Evolutionary conservation across 305 asterid species (phyloP).

Genomic region (Nicotiana rustica): DNA sequence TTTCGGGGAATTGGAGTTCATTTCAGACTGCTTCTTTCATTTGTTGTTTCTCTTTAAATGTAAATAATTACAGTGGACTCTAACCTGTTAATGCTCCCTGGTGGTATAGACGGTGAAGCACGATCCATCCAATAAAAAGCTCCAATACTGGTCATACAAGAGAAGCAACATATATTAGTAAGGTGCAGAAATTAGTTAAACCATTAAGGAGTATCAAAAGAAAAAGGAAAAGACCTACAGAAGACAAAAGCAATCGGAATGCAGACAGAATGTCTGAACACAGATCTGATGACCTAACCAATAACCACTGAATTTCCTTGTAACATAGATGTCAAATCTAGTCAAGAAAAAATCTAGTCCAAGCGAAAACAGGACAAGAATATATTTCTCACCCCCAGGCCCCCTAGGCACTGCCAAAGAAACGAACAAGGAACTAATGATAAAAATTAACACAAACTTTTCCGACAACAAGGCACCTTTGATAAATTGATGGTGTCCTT

Average conservation of each 20-base stretch:
- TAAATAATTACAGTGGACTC: not conserved
- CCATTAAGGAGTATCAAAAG: not conserved
- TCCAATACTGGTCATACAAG: constrained; percentile 67
- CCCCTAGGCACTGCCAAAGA: not conserved
- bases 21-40: not conserved
- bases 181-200: not conserved
- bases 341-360: not conserved
- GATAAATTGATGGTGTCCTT: not conserved
- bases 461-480: not conserved
- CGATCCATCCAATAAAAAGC: constrained; percentile 98
- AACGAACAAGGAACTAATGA: not conserved
- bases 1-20: not conserved
- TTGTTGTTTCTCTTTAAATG: not conserved
- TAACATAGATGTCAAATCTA: constrained; percentile 5
- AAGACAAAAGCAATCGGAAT: not conserved
- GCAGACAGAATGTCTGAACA: not conserved
- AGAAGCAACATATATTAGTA: constrained; percentile 7
- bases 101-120: constrained; percentile 64
- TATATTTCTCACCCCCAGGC: not conserved
- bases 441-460: not conserved
- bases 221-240: not conserved
- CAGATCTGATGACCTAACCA: not conserved
- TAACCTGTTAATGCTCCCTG: constrained; percentile 64
- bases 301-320: not conserved
- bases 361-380: not conserved